A percentile compares a stretch with the other conserved stretches of the same genome.
Conservation (phyloP, 176 grass and related monocot species). For the Hsuehochloa calcarea region DNA sequence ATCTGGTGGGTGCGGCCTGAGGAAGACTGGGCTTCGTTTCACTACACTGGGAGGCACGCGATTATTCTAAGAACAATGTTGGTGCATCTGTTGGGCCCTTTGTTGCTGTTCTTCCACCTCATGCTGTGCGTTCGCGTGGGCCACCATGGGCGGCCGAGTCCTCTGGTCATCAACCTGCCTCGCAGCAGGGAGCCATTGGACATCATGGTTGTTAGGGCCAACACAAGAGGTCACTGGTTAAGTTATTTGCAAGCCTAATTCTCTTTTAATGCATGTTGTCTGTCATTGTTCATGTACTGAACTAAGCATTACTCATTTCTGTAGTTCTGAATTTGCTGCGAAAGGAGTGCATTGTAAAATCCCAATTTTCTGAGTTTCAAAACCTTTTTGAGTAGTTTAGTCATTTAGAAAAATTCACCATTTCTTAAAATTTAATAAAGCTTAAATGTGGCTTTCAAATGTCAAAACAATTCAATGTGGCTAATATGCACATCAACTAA, state of each 20-base stretch:
- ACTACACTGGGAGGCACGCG: background rate
- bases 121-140: background rate
- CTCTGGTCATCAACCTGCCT: conserved; percentile 29
- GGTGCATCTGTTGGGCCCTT: no score
- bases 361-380: no score
- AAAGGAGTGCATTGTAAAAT: background rate
- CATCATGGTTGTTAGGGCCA: no score
- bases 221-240: background rate
- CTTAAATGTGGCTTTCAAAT: no score
- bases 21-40: background rate
- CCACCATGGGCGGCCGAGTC: background rate
- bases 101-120: background rate
- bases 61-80: background rate
- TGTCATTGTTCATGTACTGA: background rate
- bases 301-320: background rate
- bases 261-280: background rate
- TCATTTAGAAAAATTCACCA: no score
- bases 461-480: no score
- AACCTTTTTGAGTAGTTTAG: no score
- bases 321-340: background rate
- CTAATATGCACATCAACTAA: no score
- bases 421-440: no score
- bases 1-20: background rate
- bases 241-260: background rate
- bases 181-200: conserved; percentile 9